Evolutionary conservation across 441 rosid species (phyloP).

Genomic region (Croton laevigatus): DNA sequence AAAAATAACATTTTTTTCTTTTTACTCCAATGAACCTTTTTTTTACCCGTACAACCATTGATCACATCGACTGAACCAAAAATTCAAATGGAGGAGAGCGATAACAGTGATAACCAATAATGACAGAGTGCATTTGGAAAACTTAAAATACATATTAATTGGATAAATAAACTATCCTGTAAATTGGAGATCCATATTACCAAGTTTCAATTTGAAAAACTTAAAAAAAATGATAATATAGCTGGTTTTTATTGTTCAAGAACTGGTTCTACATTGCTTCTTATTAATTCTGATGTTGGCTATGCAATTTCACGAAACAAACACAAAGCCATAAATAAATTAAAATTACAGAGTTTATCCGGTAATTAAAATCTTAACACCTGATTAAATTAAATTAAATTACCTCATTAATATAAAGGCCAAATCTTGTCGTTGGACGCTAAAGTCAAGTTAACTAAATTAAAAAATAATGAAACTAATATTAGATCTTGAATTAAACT

Average conservation of each 20-base stretch:
- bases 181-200: conserved; percentile 92
- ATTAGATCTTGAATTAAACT: conserved; percentile 7
- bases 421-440: conserved; percentile 77
- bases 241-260: conserved; percentile 85
- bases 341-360: too few relatives aligned
- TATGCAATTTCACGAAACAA: conserved; percentile 23
- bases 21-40: too few relatives aligned
- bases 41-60: too few relatives aligned
- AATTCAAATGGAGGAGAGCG: too few relatives aligned
- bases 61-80: too few relatives aligned
- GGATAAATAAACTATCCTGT: conserved; percentile 55
- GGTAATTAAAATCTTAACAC: not conserved
- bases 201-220: conserved; percentile 82
- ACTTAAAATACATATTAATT: too few relatives aligned
- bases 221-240: conserved; percentile 72
- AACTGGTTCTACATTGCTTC: conserved; percentile 80
- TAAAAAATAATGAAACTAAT: conserved; percentile 12
- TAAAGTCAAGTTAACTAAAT: conserved; percentile 87
- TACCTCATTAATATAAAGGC: conserved; percentile 78
- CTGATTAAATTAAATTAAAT: not conserved
- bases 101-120: too few relatives aligned
- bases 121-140: too few relatives aligned
- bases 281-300: conserved; percentile 96
- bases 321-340: too few relatives aligned
- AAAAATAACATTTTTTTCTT: too few relatives aligned